A percentile compares a stretch with the other conserved stretches of the same genome.
Conservation (phyloP, 2,329 filamentous ascomycete species). For the Sarocladium strictum region DNA sequence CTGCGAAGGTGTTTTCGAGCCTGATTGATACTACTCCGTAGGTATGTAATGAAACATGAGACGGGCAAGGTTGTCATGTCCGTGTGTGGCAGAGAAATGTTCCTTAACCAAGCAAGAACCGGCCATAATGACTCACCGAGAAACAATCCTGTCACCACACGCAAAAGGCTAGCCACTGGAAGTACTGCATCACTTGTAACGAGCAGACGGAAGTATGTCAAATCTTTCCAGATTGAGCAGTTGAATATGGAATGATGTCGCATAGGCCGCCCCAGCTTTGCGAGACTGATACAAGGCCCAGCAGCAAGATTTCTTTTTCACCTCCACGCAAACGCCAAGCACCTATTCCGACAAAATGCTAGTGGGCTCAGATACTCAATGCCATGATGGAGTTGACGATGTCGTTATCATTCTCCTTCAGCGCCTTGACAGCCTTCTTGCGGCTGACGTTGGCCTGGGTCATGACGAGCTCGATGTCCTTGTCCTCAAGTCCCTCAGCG, state of each 20-base stretch:
- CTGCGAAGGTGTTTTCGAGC: no score
- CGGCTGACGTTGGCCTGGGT: conserved; percentile 92
- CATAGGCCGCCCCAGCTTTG: neutral
- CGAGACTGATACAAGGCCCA: conserved; percentile 4
- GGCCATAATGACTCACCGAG: no score
- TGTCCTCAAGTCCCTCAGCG: conserved; percentile 88
- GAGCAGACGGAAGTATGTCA: conserved; percentile 2
- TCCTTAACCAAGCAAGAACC: no score
- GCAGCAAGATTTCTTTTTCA: neutral
- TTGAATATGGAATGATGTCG: neutral
- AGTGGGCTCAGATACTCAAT: conserved; percentile 64
- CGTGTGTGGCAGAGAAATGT: no score
- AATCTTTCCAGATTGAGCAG: neutral
- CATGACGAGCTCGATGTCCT: conserved; percentile 99
- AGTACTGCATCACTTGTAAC: no score
- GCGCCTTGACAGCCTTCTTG: conserved; percentile 97
- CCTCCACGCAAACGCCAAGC: neutral
- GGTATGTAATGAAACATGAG: no score
- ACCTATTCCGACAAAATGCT: neutral
- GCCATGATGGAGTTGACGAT: conserved; percentile 99
- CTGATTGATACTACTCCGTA: no score
- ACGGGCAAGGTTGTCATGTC: no score
- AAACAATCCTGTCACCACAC: no score
- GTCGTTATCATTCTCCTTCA: conserved; percentile 99
- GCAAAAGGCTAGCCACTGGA: no score